These are phyloP conservation scores for Orbilia javanica DNA, from an alignment of 2,329 filamentous ascomycete species.

Conservation along the genomic window DNA sequence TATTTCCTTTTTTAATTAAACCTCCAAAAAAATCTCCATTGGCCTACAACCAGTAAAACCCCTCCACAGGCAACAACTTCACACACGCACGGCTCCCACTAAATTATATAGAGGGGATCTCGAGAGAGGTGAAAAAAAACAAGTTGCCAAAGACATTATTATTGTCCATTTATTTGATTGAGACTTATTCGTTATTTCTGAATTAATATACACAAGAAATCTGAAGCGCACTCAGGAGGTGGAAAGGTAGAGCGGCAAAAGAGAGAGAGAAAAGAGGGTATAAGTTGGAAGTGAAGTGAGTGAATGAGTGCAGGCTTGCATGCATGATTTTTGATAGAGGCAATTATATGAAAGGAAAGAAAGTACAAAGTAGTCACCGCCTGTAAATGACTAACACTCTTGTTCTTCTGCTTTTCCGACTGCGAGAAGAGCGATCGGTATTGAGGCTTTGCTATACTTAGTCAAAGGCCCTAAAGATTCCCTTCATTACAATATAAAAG, in stretches of 20 bases:
- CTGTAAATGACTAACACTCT: conserved; percentile 7
- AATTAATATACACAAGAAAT: conserved; percentile 21
- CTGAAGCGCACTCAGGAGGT: conserved; percentile 12
- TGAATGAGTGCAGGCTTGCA: neutral
- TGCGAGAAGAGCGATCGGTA: neutral
- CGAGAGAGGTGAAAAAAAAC: neutral
- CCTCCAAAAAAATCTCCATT: neutral
- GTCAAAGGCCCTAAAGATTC: conserved; percentile 7
- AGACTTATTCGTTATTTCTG: conserved; percentile 1
- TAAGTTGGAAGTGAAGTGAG: conserved; percentile 1
- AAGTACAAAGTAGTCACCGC: conserved; percentile 12
- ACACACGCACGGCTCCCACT: too few relatives aligned
- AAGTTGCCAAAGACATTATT: neutral
- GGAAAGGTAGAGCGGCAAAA: neutral
- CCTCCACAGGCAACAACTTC: neutral
- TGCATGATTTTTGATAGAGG: conserved; percentile 1
- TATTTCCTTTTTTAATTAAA: neutral
- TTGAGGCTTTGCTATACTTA: conserved; percentile 17
- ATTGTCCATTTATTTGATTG: neutral
- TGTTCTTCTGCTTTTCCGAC: neutral
- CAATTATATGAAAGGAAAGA: conserved; percentile 1
- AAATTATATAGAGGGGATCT: neutral
- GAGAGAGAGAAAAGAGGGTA: too few relatives aligned
- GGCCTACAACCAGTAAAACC: neutral
- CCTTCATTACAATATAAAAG: conserved; percentile 19